Evolutionary conservation across 768 basidiomycete species (phyloP).

Genomic region (Pleurotus sapidus): DNA sequence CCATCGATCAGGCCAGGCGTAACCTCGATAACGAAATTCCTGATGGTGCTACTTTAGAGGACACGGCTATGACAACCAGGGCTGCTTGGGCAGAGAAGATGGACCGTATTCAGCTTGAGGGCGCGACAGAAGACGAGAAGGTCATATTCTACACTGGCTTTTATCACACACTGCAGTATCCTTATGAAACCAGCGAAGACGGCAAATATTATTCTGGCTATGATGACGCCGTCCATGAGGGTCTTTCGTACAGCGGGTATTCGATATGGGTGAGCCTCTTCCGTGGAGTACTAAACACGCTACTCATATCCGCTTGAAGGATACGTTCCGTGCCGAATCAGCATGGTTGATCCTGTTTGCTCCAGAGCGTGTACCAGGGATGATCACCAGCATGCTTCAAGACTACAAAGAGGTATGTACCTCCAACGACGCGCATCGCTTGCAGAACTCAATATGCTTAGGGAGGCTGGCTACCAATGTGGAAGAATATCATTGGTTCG

Average conservation of each 20-base stretch:
- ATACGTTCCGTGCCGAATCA: conserved; percentile 76
- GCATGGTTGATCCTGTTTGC: conserved; percentile 74
- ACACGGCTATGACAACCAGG: conserved; percentile 46
- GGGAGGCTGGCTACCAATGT: conserved; percentile 87
- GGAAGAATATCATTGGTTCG: conserved; percentile 77
- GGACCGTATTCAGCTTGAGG: conserved; percentile 45
- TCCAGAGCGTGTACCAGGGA: conserved; percentile 68
- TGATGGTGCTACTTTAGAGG: conserved; percentile 44
- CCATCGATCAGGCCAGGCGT: conserved; percentile 57
- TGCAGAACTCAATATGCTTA: conserved; percentile 9
- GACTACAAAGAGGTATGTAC: conserved; percentile 60
- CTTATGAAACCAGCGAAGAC: conserved; percentile 70
- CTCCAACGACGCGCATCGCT: conserved; percentile 9
- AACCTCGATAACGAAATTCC: conserved; percentile 51
- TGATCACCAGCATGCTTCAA: conserved; percentile 77
- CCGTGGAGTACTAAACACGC: background rate
- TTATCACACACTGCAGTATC: conserved; percentile 70
- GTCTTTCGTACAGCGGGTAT: conserved; percentile 77
- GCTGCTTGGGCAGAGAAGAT: conserved; percentile 58
- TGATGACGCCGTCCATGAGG: conserved; percentile 57
- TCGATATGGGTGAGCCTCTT: conserved; percentile 61
- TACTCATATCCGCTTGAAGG: conserved; percentile 33
- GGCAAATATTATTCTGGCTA: conserved; percentile 76
- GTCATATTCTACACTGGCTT: conserved; percentile 59
- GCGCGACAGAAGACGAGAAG: conserved; percentile 45